Conservation (phyloP, 2,329 filamentous ascomycete genomes). For the Fusarium tricinctum region DNA sequence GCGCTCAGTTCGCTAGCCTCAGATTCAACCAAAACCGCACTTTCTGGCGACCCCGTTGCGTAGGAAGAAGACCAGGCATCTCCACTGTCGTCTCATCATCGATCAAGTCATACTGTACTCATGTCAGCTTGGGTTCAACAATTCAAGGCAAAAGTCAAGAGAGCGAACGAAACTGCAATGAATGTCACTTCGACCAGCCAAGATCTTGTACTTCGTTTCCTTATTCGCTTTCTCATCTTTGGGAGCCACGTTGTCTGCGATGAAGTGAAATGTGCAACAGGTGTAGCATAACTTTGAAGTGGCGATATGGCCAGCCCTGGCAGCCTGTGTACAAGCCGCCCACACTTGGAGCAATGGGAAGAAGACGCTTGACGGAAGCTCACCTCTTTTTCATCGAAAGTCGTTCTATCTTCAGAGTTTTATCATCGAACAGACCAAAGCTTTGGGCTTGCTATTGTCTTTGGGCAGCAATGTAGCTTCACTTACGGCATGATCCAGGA, state of each 20-base stretch:
- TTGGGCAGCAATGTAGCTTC: constrained; percentile 44
- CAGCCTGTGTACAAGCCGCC: constrained; percentile 1
- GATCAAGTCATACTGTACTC: constrained; percentile 20
- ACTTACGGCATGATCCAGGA: constrained; percentile 4
- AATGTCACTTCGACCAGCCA: constrained; percentile 15
- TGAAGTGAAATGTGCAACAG: constrained; percentile 28
- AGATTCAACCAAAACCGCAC: constrained; percentile 14
- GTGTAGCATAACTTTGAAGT: constrained; percentile 13
- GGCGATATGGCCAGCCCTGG: not conserved
- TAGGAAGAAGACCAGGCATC: not conserved
- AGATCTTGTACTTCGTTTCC: constrained; percentile 14
- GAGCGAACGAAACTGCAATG: constrained; percentile 23
- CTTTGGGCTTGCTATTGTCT: not conserved
- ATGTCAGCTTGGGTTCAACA: constrained; percentile 29
- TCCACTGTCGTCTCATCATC: constrained; percentile 1
- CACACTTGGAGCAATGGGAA: not conserved
- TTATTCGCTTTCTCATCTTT: constrained; percentile 11
- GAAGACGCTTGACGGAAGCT: constrained; percentile 3
- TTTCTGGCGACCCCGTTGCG: not conserved
- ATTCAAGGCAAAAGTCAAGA: constrained; percentile 14
- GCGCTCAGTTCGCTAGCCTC: constrained; percentile 30
- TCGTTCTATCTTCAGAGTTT: constrained; percentile 22
- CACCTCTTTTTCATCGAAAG: not conserved
- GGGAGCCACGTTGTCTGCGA: constrained; percentile 18
- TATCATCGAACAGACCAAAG: constrained; percentile 8